These are phyloP conservation scores for Amesomyces nigricolor DNA, from an alignment of 2,329 filamentous ascomycete genomes.

Conservation along the genomic window DNA sequence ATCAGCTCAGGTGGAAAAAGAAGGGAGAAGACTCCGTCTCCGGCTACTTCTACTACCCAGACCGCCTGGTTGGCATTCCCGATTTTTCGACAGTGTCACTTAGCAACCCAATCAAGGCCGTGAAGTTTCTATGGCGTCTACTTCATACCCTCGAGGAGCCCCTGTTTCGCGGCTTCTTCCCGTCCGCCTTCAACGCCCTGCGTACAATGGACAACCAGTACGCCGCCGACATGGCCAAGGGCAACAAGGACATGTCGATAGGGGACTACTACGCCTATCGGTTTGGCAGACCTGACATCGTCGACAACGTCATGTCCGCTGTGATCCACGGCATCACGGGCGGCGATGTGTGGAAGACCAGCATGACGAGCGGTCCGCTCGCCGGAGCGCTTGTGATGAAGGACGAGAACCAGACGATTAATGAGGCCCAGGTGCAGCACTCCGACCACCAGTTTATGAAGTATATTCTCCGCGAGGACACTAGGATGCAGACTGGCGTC, in stretches of 20 bases:
- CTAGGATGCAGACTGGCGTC: background rate
- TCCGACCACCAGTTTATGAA: slow-evolving; percentile 14
- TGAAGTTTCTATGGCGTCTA: slow-evolving; percentile 30
- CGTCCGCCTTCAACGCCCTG: background rate
- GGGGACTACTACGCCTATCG: slow-evolving; percentile 57
- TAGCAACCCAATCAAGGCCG: slow-evolving; percentile 23
- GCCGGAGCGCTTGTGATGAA: background rate
- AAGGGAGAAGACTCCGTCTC: slow-evolving; percentile 45
- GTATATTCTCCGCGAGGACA: slow-evolving; percentile 1
- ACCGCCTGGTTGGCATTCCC: slow-evolving; percentile 63
- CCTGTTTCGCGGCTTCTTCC: slow-evolving; percentile 37
- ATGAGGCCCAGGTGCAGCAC: background rate
- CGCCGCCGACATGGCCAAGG: background rate
- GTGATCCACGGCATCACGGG: slow-evolving; percentile 86
- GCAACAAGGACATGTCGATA: slow-evolving; percentile 49
- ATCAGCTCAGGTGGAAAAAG: slow-evolving; percentile 48
- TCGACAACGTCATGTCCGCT: slow-evolving; percentile 70
- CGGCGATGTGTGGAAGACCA: slow-evolving; percentile 77
- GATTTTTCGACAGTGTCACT: background rate
- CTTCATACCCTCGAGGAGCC: slow-evolving; percentile 45
- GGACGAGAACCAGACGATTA: background rate
- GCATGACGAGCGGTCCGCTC: slow-evolving; percentile 59
- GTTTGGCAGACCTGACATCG: slow-evolving; percentile 46
- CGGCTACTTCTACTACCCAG: slow-evolving; percentile 84
- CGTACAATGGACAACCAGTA: background rate